Evolutionary conservation across 768 basidiomycete species (phyloP).

Genomic region (Trametes meyenii): DNA sequence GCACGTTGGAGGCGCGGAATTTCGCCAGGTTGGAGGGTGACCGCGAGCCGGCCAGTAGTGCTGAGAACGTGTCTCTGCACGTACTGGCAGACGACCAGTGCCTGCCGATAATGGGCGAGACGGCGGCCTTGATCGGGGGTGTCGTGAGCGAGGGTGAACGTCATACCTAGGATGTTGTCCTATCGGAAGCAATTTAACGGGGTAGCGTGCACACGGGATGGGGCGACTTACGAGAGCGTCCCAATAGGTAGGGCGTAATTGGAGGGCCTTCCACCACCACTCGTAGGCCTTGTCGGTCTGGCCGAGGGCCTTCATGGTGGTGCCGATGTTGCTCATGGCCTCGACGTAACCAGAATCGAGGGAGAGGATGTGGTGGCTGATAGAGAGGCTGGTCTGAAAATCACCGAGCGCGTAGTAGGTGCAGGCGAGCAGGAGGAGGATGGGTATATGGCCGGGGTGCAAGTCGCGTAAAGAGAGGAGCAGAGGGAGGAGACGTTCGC

Average conservation of each 20-base stretch:
- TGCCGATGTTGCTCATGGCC: conserved; percentile 46
- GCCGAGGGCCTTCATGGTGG: conserved; percentile 38
- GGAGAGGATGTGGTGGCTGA: conserved; percentile 39
- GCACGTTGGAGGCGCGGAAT: conserved; percentile 49
- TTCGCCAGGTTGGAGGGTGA: conserved; percentile 35
- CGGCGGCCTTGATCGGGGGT: conserved; percentile 13
- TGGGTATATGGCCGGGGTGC: conserved; percentile 39
- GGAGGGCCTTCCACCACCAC: conserved; percentile 47
- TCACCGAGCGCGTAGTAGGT: conserved; percentile 40
- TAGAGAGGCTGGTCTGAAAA: conserved; percentile 31
- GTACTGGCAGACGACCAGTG: conserved; percentile 38
- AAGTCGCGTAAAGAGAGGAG: conserved; percentile 35
- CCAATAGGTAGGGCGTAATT: conserved; percentile 36
- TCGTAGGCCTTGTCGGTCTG: conserved; percentile 36
- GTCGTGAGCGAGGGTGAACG: conserved; percentile 30
- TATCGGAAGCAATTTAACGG: conserved; percentile 18
- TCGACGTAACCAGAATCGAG: conserved; percentile 36
- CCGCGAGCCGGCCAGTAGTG: conserved; percentile 26
- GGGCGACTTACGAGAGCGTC: conserved; percentile 34
- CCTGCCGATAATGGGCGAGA: conserved; percentile 30
- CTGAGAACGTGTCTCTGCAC: conserved; percentile 34
- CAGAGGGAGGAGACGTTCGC: conserved; percentile 36
- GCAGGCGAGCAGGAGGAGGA: conserved; percentile 41
- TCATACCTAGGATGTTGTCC: conserved; percentile 41
- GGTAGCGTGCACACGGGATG: background rate